A percentile compares a stretch with the other conserved stretches of the same genome.
Evolutionary conservation across 805 yeast species (phyloP).

Genomic region (Candida ulmi): DNA sequence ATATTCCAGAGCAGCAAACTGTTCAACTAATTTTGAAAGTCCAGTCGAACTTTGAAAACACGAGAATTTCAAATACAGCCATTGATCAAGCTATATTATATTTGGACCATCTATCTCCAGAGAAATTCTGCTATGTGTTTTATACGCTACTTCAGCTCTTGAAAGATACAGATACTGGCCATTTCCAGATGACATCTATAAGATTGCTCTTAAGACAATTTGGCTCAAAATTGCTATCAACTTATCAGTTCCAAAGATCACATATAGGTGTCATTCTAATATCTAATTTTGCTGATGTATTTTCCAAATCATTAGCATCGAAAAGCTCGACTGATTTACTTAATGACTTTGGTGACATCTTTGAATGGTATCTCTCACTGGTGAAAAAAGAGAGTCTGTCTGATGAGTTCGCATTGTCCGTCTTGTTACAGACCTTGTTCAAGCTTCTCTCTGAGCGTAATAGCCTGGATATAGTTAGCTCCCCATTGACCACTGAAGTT

Average conservation of each 20-base stretch:
- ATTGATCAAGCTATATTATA: conserved; percentile 12
- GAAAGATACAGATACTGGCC: conserved; percentile 1
- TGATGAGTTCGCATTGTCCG: conserved; percentile 29
- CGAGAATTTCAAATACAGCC: conserved; percentile 1
- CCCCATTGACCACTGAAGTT: neutral
- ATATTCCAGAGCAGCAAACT: conserved; percentile 9
- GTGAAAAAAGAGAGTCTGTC: conserved; percentile 34
- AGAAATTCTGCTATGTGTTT: conserved; percentile 9
- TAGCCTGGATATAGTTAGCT: conserved; percentile 5
- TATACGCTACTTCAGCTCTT: conserved; percentile 7
- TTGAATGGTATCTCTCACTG: conserved; percentile 37
- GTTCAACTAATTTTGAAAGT: conserved; percentile 6
- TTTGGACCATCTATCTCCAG: conserved; percentile 6
- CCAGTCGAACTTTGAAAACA: conserved; percentile 4
- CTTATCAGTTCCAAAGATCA: conserved; percentile 30
- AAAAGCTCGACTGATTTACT: conserved; percentile 20
- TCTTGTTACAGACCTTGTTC: conserved; percentile 29
- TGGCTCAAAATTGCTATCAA: conserved; percentile 19
- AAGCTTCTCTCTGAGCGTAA: conserved; percentile 23
- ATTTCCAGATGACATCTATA: conserved; percentile 5
- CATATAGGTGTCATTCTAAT: conserved; percentile 33
- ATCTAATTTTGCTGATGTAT: conserved; percentile 25
- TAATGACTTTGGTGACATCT: conserved; percentile 43
- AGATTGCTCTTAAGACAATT: conserved; percentile 8
- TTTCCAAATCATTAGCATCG: conserved; percentile 26